phyloP scores from a whole-genome alignment of 768 basidiomycete species.

The Xerocomus potaroensis region DNA sequence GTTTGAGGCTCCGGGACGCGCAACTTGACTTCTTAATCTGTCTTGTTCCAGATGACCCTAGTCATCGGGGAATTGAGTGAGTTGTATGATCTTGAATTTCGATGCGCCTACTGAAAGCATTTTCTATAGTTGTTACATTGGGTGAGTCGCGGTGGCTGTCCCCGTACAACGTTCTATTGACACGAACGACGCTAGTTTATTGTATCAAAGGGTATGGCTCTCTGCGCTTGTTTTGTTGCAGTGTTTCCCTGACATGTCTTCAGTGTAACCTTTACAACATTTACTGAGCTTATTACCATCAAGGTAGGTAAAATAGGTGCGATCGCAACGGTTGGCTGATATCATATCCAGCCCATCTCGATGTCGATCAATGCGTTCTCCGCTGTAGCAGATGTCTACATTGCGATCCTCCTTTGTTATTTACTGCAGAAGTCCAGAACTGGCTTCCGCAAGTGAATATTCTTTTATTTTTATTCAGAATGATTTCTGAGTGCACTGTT shows the following conservation, averaged over 20 bases:
- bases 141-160: constrained; percentile 22
- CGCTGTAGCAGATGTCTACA: constrained; percentile 44
- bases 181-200: constrained; percentile 29
- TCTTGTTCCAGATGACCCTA: constrained; percentile 19
- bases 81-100: not conserved
- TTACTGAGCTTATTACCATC: constrained; percentile 38
- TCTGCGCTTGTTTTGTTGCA: not conserved
- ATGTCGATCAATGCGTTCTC: constrained; percentile 50
- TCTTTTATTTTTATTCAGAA: not conserved
- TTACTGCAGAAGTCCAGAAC: constrained; percentile 47
- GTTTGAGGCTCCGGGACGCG: not conserved
- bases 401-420: constrained; percentile 43
- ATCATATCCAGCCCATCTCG: constrained; percentile 31
- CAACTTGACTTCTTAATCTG: not conserved
- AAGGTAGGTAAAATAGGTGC: constrained; percentile 32
- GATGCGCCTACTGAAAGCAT: constrained; percentile 1
- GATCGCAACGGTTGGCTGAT: not conserved
- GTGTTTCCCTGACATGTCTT: constrained; percentile 12
- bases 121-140: constrained; percentile 25
- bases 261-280: constrained; percentile 40
- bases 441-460: constrained; percentile 41
- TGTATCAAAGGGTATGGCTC: constrained; percentile 32
- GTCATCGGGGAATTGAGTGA: constrained; percentile 39
- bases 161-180: constrained; percentile 1
- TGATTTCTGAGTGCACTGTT: not conserved